Evolutionary conservation across 2,329 filamentous ascomycete species (phyloP).

Genomic region (Macroventuria anomochaeta): DNA sequence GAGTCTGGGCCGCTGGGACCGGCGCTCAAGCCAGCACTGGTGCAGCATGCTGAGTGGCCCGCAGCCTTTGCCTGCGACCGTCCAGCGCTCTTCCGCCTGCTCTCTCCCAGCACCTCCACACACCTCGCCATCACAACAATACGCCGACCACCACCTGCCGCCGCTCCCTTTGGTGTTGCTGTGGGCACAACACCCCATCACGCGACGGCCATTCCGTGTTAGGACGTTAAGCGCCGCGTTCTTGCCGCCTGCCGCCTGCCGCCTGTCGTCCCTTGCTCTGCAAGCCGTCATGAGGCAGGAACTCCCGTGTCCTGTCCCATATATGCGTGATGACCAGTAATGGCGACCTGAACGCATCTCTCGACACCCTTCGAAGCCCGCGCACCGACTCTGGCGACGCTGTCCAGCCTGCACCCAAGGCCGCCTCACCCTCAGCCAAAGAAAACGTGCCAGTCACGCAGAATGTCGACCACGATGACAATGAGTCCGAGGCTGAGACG

Average conservation of each 20-base stretch:
- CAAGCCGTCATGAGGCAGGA: slow-evolving; percentile 50
- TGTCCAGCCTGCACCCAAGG: slow-evolving; percentile 19
- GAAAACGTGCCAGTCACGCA: slow-evolving; percentile 24
- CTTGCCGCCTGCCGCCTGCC: slow-evolving; percentile 9
- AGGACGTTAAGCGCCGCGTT: slow-evolving; percentile 16
- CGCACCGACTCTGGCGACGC: slow-evolving; percentile 2
- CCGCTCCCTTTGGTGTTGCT: slow-evolving; percentile 17
- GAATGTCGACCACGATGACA: slow-evolving; percentile 46
- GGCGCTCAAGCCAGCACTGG: slow-evolving; percentile 22
- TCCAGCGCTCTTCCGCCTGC: slow-evolving; percentile 20
- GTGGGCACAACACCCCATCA: slow-evolving; percentile 19
- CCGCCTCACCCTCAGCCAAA: slow-evolving; percentile 29
- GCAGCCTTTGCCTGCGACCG: slow-evolving; percentile 18
- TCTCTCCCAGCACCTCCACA: slow-evolving; percentile 22
- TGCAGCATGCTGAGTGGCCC: slow-evolving; percentile 29
- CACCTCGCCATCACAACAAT: slow-evolving; percentile 20
- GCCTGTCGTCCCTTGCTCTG: slow-evolving; percentile 36
- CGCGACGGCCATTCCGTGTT: slow-evolving; percentile 19
- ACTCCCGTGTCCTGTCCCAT: slow-evolving; percentile 45
- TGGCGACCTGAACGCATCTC: slow-evolving; percentile 44
- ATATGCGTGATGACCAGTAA: slow-evolving; percentile 51
- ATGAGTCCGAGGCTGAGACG: slow-evolving; percentile 59
- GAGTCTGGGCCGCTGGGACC: slow-evolving; percentile 27
- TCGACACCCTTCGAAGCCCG: slow-evolving; percentile 26
- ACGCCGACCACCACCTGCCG: slow-evolving; percentile 17